Evolutionary conservation across 2,329 filamentous ascomycete species (phyloP), one percentile per base, ranked within the genome.

Genomic region (Tolypocladium album): DNA sequence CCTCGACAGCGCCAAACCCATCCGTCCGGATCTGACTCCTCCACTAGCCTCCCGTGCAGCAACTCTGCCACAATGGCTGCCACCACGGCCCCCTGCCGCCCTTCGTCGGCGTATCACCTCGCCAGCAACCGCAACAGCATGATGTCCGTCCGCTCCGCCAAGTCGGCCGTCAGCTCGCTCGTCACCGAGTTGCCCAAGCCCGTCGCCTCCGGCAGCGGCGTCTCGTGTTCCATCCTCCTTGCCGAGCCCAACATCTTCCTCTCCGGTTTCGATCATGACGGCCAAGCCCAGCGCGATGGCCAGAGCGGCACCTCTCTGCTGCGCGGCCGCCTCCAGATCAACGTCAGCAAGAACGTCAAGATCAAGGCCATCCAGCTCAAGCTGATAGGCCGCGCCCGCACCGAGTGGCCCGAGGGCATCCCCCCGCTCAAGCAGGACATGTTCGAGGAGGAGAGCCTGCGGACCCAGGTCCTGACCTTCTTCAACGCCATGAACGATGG

Each of bases 321-420:
- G 17, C 84, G 94, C 60, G 94, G 94, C 22, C 92, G 87, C 65
- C 74, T 99, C 60, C 88, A 90, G 67, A 72, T 99, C 45, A 88
- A 88, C 61, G 83, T 97, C 15, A 87, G 89, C 55, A 97, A 97
- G 71, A 89, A 90, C 64, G 86, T 92, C 55, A 99, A 99, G 75
- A 87, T 99, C 65, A 97, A 96, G 77, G 88, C 90, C 4, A 84
- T 99, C 31, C 92, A 89, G 7, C 79, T 99, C 58, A 93, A 90
- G 67, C 89, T 99, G 66, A 84, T 87, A 47, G 94, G 93, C 38
- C 88, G 86, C 70, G 90, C 92, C 3, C 84, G 88, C 64, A 97
- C 94, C 1, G 92, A 96, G 70, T 99, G 94, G 94, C 93, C 94
- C 20, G 94, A 97, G 77, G 91, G 92, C 57, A 94, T 97, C 38